These are phyloP conservation scores for Rosa rugosa DNA, from an alignment of 306 rosid genomes.

Conservation along the genomic window DNA sequence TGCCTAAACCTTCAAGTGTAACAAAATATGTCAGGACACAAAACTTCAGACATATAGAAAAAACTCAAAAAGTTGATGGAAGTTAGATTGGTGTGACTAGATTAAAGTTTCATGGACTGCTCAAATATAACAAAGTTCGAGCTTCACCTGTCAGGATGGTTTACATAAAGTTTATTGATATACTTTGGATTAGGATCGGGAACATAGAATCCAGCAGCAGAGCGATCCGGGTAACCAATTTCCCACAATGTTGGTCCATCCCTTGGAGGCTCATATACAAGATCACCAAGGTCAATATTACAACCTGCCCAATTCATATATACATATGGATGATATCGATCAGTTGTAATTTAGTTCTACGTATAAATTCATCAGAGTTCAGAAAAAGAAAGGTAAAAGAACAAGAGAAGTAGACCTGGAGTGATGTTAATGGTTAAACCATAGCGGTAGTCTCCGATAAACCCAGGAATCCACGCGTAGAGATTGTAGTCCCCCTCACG, in stretches of 20 bases:
- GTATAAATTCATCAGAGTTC: not conserved
- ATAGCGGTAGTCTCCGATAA: constrained; percentile 72
- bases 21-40: not conserved
- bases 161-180: constrained; percentile 67
- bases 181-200: constrained; percentile 84
- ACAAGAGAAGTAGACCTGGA: constrained; percentile 45
- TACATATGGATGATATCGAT: too few relatives aligned
- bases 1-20: constrained; percentile 68
- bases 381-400: not conserved
- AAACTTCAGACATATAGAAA: constrained; percentile 22
- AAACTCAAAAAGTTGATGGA: too few relatives aligned
- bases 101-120: too few relatives aligned
- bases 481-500: constrained; percentile 62
- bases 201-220: constrained; percentile 63
- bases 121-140: too few relatives aligned
- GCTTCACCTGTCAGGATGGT: constrained; percentile 79
- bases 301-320: constrained; percentile 35
- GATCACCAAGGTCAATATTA: constrained; percentile 57
- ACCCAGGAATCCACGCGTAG: constrained; percentile 79
- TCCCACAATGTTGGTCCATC: constrained; percentile 93
- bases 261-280: constrained; percentile 76
- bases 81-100: too few relatives aligned
- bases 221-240: constrained; percentile 88
- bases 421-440: constrained; percentile 46
- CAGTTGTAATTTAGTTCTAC: not conserved